Conservation (phyloP, 2,329 filamentous ascomycete species). For the Akanthomyces uredinophilus region DNA sequence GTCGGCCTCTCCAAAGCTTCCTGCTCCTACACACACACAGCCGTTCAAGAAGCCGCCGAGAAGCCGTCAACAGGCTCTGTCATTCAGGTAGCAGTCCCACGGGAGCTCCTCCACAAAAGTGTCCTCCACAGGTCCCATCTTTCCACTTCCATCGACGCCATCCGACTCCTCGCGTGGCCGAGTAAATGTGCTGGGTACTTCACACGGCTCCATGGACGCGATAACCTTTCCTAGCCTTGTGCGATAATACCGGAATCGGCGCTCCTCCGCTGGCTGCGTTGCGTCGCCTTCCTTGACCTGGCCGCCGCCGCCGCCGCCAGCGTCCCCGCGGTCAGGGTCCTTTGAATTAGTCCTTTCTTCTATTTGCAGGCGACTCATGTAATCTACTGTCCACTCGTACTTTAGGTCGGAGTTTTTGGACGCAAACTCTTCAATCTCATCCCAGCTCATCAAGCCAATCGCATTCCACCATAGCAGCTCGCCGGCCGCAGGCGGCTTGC, state of each 20-base stretch:
- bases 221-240: neutral
- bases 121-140: neutral
- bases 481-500: neutral
- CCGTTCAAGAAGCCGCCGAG: too few species aligned
- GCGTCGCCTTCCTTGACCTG: neutral
- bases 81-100: slow-evolving; percentile 4
- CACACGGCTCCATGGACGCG: neutral
- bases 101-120: neutral
- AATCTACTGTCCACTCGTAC: neutral
- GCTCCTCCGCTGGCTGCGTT: neutral
- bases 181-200: neutral
- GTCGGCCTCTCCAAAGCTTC: too few species aligned
- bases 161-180: slow-evolving; percentile 3
- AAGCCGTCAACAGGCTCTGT: too few species aligned
- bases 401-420: neutral
- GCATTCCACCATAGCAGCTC: slow-evolving; percentile 5
- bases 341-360: neutral
- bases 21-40: too few species aligned
- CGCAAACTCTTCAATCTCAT: neutral
- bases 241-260: neutral
- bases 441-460: slow-evolving; percentile 5
- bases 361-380: neutral
- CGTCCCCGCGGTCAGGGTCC: too few species aligned
- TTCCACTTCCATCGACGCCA: neutral
- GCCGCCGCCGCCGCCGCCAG: neutral